Percentiles rank a stretch among this genome's conserved stretches.
These are phyloP conservation scores for Leccinum variicolor DNA, from an alignment of 768 basidiomycete species.

Conservation along the genomic window DNA sequence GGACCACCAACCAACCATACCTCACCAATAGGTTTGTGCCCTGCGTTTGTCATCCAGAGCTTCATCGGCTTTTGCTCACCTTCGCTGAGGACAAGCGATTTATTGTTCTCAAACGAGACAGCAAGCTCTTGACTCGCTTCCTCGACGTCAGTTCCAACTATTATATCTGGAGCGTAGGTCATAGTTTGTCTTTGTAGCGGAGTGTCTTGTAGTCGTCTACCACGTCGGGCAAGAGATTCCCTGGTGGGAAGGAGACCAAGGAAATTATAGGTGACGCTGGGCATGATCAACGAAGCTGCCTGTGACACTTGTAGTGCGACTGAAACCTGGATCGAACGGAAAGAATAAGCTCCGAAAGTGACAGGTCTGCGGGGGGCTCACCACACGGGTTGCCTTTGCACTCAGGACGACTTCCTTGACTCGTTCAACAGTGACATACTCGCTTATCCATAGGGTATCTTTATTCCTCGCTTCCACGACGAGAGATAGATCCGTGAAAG, in stretches of 20 bases:
- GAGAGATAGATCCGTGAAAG: slow-evolving; percentile 58
- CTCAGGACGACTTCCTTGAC: slow-evolving; percentile 60
- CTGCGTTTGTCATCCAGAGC: slow-evolving; percentile 66
- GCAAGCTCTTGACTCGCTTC: slow-evolving; percentile 62
- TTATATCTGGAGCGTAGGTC: slow-evolving; percentile 67
- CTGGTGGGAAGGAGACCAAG: slow-evolving; percentile 64
- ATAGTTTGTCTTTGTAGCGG: slow-evolving; percentile 62
- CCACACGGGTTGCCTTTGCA: slow-evolving; percentile 62
- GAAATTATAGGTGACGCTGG: slow-evolving; percentile 63
- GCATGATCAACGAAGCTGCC: slow-evolving; percentile 53
- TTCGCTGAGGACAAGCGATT: slow-evolving; percentile 50
- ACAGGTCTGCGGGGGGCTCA: slow-evolving; percentile 32
- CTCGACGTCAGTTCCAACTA: slow-evolving; percentile 59
- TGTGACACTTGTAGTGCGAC: slow-evolving; percentile 55
- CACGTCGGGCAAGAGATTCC: slow-evolving; percentile 69
- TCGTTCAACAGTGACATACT: slow-evolving; percentile 54
- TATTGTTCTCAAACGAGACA: slow-evolving; percentile 53
- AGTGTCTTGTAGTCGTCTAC: slow-evolving; percentile 74
- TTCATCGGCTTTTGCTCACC: slow-evolving; percentile 62
- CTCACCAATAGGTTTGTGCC: slow-evolving; percentile 56
- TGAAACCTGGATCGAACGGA: slow-evolving; percentile 44
- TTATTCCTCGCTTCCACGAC: slow-evolving; percentile 39
- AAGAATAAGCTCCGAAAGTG: not conserved
- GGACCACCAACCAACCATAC: slow-evolving; percentile 65
- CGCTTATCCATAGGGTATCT: slow-evolving; percentile 31